These are phyloP conservation scores for Rhodamnia rubescens DNA, from an alignment of 345 rosid species.

Conservation along the genomic window DNA sequence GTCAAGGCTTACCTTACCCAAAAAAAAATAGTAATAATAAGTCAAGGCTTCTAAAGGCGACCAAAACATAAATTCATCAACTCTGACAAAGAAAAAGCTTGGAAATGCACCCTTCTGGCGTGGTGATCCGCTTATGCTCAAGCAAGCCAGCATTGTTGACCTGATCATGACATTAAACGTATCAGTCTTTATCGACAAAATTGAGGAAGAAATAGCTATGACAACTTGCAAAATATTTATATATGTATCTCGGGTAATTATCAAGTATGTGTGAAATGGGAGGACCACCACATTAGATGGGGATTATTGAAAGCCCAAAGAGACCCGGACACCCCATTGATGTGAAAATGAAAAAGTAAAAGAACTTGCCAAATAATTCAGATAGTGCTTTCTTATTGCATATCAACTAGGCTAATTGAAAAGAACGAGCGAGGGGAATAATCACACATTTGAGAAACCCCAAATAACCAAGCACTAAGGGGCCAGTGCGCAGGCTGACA, in stretches of 20 bases:
- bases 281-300: background rate
- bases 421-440: background rate
- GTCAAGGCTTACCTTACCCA: background rate
- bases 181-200: background rate
- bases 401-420: background rate
- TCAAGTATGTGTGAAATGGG: background rate
- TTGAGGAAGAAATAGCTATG: background rate
- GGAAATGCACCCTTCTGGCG: slow-evolving; percentile 64
- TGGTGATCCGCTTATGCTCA: slow-evolving; percentile 41
- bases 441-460: background rate
- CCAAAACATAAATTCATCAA: background rate
- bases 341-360: background rate
- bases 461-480: background rate
- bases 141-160: slow-evolving; percentile 86
- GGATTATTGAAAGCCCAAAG: background rate
- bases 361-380: background rate
- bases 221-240: background rate
- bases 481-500: background rate
- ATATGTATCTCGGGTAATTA: background rate
- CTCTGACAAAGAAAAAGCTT: background rate
- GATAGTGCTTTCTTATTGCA: background rate
- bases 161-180: slow-evolving; percentile 10
- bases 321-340: background rate
- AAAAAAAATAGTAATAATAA: no score
- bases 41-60: background rate